Evolutionary conservation across 148 eudicot genomes (phyloP), one percentile per base, ranked within the genome.

Genomic region (Rhododendron kiyosumense): DNA sequence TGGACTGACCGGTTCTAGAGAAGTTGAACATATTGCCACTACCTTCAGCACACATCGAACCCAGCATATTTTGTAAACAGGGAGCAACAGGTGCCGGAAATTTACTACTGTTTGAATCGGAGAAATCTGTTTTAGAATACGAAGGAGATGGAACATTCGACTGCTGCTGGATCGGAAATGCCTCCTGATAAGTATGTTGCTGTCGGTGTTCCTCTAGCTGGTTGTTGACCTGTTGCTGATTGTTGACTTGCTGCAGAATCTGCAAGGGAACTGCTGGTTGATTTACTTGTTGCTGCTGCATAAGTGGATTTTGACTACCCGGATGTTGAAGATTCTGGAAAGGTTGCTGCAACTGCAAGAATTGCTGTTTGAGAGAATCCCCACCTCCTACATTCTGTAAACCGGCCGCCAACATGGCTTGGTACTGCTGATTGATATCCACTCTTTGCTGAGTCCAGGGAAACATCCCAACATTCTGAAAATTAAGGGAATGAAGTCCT

Each of bases 391-490:
- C 54, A 88, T 90, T 95, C 84, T 93, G 98, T 88, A 95, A 87
- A 76, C 92, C 89, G 32, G 98, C 89, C 7, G 99, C 94, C 41
- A 95, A 83, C 93, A 95, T 89, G 78, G 98, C 94, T 87, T 95
- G 99, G 85, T 95, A 97, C 90, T 94, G 98, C 93, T 95, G 99
- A 81, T 85, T 92, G 65, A 95, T 94, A 88, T 91, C 93, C 91
- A 90, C 86, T 82, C 98, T 92, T 82, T 94, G 94, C 89, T 95
- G 99, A 93, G 91, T 91, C 96, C 95, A 94, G 11, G 99, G 98
- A 81, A 90, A 87, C 95, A 95, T 91, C 69, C 96, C 94, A 85
- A 85, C 85, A 41, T 96, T 90, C 88, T 93, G 98, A 87, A 93
- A 91, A 88, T 91, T 94, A 83, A 93, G 71, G 41, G 98, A 88